Evolutionary conservation across 164 flowering plant genomes (phyloP).

Genomic region (Vitis cinerea): DNA sequence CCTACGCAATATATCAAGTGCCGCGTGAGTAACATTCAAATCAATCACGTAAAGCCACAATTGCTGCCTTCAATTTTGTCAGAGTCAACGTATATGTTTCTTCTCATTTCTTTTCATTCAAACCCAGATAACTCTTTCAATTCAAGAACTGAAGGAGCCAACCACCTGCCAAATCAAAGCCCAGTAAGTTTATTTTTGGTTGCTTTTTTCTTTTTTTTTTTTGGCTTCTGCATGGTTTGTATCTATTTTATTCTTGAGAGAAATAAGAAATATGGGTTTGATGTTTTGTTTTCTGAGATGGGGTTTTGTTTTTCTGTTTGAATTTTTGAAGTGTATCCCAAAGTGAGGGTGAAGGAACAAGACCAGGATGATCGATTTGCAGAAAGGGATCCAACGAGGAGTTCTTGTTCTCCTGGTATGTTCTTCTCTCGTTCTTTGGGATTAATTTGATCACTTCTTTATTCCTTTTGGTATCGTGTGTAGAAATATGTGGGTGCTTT

Average conservation of each 20-base stretch:
- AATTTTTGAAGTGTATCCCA: constrained; percentile 30
- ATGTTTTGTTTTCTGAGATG: constrained; percentile 3
- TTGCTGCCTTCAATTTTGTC: no score
- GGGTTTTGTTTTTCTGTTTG: constrained; percentile 3
- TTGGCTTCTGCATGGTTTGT: no score
- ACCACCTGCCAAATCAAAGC: background rate
- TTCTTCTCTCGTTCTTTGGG: background rate
- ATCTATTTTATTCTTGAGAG: no score
- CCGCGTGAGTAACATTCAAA: no score
- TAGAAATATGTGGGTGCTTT: background rate
- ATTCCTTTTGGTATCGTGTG: background rate
- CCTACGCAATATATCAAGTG: no score
- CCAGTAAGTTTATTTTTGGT: constrained; percentile 7
- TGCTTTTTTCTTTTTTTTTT: background rate
- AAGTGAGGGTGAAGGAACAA: constrained; percentile 35
- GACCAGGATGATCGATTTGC: constrained; percentile 26
- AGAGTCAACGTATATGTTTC: no score
- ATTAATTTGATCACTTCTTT: background rate
- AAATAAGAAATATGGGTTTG: no score
- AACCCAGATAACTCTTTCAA: no score
- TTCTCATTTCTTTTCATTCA: no score
- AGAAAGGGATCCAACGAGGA: constrained; percentile 12
- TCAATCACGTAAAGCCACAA: no score
- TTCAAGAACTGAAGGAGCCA: no score
- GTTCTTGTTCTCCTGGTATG: constrained; percentile 27